Conservation (phyloP, 164 flowering plant genomes). For the Aristolochia contorta region DNA sequence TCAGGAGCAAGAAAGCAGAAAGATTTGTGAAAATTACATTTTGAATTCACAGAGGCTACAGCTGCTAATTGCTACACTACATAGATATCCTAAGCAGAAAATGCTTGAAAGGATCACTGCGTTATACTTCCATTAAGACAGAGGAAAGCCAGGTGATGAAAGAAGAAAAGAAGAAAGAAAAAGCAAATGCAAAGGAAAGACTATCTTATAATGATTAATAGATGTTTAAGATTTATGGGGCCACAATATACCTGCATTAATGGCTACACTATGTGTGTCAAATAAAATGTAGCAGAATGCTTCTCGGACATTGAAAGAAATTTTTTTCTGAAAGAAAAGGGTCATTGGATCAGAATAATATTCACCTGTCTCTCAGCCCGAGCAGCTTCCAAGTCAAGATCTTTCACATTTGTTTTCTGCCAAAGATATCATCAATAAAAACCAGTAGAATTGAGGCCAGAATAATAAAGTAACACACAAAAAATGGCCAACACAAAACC, state of each 20-base stretch:
- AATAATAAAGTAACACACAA: constrained; percentile 1
- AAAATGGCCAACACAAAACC: neutral
- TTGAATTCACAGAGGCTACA: too few species aligned
- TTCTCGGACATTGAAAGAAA: neutral
- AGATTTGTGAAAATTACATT: too few species aligned
- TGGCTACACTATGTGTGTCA: neutral
- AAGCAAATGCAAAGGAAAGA: neutral
- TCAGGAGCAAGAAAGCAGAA: too few species aligned
- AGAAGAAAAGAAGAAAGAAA: too few species aligned
- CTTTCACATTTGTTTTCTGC: constrained; percentile 79
- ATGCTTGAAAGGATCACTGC: too few species aligned
- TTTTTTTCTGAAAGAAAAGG: neutral
- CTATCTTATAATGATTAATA: too few species aligned
- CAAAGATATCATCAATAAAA: constrained; percentile 10
- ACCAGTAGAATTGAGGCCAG: neutral
- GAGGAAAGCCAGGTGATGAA: too few species aligned
- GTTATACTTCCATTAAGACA: too few species aligned
- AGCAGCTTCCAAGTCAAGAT: constrained; percentile 87
- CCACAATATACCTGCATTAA: too few species aligned
- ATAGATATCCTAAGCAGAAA: too few species aligned
- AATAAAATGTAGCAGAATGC: neutral
- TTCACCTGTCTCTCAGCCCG: constrained; percentile 85
- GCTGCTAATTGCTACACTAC: too few species aligned
- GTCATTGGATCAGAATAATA: neutral
- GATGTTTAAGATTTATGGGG: too few species aligned